Conservation (phyloP, 805 yeast species). For the Saccharomycopsis sp. region DNA sequence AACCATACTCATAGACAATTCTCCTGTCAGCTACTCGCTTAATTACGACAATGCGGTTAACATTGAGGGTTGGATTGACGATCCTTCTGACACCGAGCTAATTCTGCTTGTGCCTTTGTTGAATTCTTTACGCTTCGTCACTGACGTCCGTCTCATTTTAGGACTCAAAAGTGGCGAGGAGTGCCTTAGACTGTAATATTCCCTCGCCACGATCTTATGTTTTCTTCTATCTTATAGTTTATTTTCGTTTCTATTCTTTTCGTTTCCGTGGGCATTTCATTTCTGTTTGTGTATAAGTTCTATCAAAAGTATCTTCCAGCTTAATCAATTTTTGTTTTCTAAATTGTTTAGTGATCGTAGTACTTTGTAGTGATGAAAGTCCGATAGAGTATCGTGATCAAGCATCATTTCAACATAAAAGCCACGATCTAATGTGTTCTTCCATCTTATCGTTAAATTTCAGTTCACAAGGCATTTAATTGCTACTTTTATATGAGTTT, state of each 20-base stretch:
- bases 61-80: constrained; percentile 97
- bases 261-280: neutral
- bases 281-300: neutral
- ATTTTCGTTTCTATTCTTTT: neutral
- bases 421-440: too few relatives aligned
- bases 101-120: constrained; percentile 76
- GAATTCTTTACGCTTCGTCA: constrained; percentile 65
- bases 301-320: neutral
- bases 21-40: constrained; percentile 80
- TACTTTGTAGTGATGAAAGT: too few relatives aligned
- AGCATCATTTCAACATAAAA: too few relatives aligned
- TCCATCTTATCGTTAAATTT: too few relatives aligned
- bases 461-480: too few relatives aligned
- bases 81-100: constrained; percentile 83
- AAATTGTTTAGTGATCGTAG: too few relatives aligned
- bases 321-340: too few relatives aligned
- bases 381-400: too few relatives aligned
- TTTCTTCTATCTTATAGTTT: neutral
- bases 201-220: neutral
- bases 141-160: constrained; percentile 76
- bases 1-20: constrained; percentile 80
- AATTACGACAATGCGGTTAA: constrained; percentile 85
- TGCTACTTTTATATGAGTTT: too few relatives aligned
- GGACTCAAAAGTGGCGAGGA: constrained; percentile 70
- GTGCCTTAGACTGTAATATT: constrained; percentile 36